Base-by-base conservation (phyloP, 768 basidiomycete genomes). In the Amanita thiersii region DNA sequence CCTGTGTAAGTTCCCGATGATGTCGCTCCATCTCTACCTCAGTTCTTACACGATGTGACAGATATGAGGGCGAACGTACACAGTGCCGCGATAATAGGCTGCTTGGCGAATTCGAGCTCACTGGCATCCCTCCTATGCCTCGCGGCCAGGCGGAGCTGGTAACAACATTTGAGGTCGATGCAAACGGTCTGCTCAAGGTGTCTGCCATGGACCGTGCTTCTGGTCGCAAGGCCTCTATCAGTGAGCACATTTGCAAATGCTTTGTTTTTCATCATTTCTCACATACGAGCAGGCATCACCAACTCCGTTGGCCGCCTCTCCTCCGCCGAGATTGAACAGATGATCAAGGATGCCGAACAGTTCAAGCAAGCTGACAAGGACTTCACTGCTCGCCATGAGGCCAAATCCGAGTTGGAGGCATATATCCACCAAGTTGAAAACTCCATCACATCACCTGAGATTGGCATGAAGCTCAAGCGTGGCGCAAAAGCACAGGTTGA, bases 291-390 rank as follows among this genome's bases (percentile, higher is more conserved):
- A 88, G 85, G 83, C 67, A 94, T 97, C 65, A 92, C 91, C 67
- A 99, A 97, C 79, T 98, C 93, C 45, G 96, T 98, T 58, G 96
- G 96, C 52, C 93, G 96, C 69, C 80, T 99, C 53, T 96, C 94
- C 36, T 79, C 85, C 40, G 88, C 84, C 53, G 96, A 99, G 76
- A 99, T 99, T 50, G 93, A 97, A 58, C 93, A 98, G 69, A 98
- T 98, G 96, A 96, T 98, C 75, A 92, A 93, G 75, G 94, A 98
- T 59, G 90, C 96, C 40, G 94, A 98, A 65, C 89, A 92, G 64
- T 96, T 78, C 79, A 93, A 92, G 75, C 78, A 81, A 60, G 89
- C 86, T 19, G 87, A 91, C 77, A 96, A 92, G 73, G 96, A 98
- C 63, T 98, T 94, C 79, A 88, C 90, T 49, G 84, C 93, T 43